Evolutionary conservation across 2,329 filamentous ascomycete genomes (phyloP), one percentile per base, ranked within the genome.

Genomic region (Colletotrichum incanum): DNA sequence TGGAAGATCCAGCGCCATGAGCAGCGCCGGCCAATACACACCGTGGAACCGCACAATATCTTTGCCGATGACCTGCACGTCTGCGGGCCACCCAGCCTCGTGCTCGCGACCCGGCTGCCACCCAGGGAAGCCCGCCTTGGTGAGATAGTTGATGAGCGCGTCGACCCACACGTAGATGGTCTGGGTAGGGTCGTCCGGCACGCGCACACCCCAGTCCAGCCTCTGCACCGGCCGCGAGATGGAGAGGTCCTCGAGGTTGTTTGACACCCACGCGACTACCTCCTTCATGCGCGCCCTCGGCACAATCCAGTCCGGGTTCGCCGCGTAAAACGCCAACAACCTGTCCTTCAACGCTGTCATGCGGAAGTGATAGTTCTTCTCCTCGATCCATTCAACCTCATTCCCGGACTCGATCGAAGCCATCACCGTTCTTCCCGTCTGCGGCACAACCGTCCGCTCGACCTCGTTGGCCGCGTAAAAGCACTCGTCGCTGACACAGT

Each of bases 151-250:
- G 77, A 98, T 88, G 39, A 99, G 89, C 1, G 96, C 96, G 82
- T 99, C 97, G 0, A 99, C 89, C 96, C 96, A 99, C 41, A 99
- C 97, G 78, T 99, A 99, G 70, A 99, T 96, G 3, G 95, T 98
- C 82, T 98, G 96, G 23, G 86, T 90, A 0, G 89, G 85, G 77
- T 99, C 96, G 65, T 92, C 92, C 0, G 96, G 96, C 34, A 98
- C 96, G 8, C 88, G 91, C 68, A 99, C 93, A 4, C 96, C 96
- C 96, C 96, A 99, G 31, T 86, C 89, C 50, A 98, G 83, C 59
- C 96, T 89, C 66, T 92, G 90, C 4, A 88, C 86, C 0, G 96
- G 96, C 37, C 97, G 89, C 2, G 96, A 98, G 62, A 98, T 90
- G 4, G 95, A 98, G 18, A 99, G 87, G 80, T 99, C 96, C 77